These are phyloP conservation scores for Myriosclerotinia curreyana DNA, from an alignment of 2,329 filamentous ascomycete genomes.

Conservation along the genomic window DNA sequence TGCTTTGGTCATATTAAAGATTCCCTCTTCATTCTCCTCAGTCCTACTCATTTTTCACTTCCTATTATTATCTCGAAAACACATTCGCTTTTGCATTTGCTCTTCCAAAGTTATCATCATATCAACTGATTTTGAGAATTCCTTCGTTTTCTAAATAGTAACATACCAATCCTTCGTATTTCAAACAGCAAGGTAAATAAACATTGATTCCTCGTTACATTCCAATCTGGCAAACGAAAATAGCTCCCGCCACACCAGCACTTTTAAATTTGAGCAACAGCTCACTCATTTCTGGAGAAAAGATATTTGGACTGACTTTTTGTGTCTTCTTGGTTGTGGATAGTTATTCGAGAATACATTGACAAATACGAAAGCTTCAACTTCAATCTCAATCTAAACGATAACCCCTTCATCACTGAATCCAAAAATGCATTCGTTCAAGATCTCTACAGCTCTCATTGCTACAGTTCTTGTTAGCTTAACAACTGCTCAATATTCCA, in stretches of 20 bases:
- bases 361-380: neutral
- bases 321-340: neutral
- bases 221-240: constrained; percentile 13
- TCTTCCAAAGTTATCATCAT: neutral
- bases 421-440: constrained; percentile 53
- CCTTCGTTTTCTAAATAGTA: neutral
- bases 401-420: neutral
- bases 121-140: neutral
- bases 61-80: neutral
- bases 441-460: constrained; percentile 43
- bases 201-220: constrained; percentile 21
- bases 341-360: constrained; percentile 4
- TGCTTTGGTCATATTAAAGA: neutral
- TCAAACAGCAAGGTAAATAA: constrained; percentile 18
- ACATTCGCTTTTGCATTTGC: constrained; percentile 15
- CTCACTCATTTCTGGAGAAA: neutral
- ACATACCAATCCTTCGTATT: neutral
- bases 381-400: neutral
- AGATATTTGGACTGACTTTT: constrained; percentile 1
- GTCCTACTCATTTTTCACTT: neutral
- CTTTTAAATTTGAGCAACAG: constrained; percentile 20
- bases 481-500: constrained; percentile 51
- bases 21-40: neutral
- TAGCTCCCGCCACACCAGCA: constrained; percentile 17
- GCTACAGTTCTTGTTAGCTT: constrained; percentile 51